Base-by-base conservation (phyloP, 495 filamentous ascomycete genomes). In the Hypoxylon trugodes region DNA sequence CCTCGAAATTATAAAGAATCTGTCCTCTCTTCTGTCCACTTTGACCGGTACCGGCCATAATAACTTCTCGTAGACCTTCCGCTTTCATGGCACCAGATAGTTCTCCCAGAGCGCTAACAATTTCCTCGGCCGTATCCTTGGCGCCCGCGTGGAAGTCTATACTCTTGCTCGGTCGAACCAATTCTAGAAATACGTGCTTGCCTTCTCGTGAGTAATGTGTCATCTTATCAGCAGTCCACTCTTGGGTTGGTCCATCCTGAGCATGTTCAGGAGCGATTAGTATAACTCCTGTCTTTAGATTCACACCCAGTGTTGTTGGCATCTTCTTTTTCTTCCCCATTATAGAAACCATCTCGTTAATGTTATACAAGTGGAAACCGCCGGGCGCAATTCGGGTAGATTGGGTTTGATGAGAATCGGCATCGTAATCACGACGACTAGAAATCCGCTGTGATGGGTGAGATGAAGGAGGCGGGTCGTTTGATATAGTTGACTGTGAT, bases 291-390 rank as follows among this genome's bases (percentile, higher is more conserved):
- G 91, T 95, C 19, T 85, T 87, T 41, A 91, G 75, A 69, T 97
- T 96, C 65, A 99, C 86, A 7, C 95, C 95, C 45, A 99, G 74
- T 12, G 91, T 96, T 33, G 92, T 97, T 2, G 96, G 93, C 84
- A 96, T 92, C 79, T 99, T 99, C 81, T 96, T 97, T 69, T 90
- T 90, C 79, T 94, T 96, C 52, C 93, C 93, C 87, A 96, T 92
- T 12, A 91, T 86, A 24, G 92, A 92, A 1, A 96, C 86, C 87
- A 97, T 96, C 74, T 99, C 96, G 74, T 92, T 94, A 74, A 99
- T 90, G 69, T 94, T 96, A 76, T 96, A 97, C 68, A 97, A 82
- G 68, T 93, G 92, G 71, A 91, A 97, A 16, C 90, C 91, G 8
- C 89, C 90, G 3, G 88, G 89, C 28, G 65, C 64, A 13, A 68